Base-by-base conservation (phyloP, 2,329 filamentous ascomycete species). In the Chaetomium olivaceum region DNA sequence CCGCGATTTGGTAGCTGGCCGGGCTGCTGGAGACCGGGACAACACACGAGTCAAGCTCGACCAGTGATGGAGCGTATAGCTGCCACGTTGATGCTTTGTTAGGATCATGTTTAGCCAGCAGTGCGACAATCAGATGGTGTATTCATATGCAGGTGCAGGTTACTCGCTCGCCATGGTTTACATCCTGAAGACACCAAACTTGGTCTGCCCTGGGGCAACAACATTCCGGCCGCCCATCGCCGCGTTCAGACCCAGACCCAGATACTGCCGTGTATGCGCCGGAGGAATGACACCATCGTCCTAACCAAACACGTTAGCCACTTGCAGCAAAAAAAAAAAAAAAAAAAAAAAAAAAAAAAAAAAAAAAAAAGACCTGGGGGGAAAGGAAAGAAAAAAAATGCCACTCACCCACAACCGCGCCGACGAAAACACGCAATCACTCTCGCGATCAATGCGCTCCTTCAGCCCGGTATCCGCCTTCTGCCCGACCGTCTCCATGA, bases 401-500 rank as follows among this genome's bases (percentile, higher is more conserved):
- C 5, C n/a, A 80, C 83, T 78, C 71, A 85, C 94, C 95, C 95
- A 99, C 72, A 98, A 78, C 68, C 94, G 85, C 5, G 95, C 94
- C 36, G 89, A 92, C 1, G 92, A 95, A 77, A 93, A 98, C 0
- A 90, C 87, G 0, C 92, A 92, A 72, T 97, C 91, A 62, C 91
- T 96, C 81, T 98, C 94, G 60, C 84, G 83, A 75, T 98, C 94
- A 72, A 99, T 98, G 55, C 94, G 84, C 50, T 87, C 87, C 78
- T 90, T 91, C 67, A 98, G 81, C 68, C 89, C 89, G 0, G 91
- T 90, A 75, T 97, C 93, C 1, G 88, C 89, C 66, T 87, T 87
- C 78, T 91, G 91, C 9, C 94, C 93, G 0, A 99, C 94, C 1
- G 93, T 91, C 79, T 93, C 91, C 95, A 99, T 98, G 68, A 99